Conservation (phyloP, 495 filamentous ascomycete species). For the Aeminium ludgeri region DNA sequence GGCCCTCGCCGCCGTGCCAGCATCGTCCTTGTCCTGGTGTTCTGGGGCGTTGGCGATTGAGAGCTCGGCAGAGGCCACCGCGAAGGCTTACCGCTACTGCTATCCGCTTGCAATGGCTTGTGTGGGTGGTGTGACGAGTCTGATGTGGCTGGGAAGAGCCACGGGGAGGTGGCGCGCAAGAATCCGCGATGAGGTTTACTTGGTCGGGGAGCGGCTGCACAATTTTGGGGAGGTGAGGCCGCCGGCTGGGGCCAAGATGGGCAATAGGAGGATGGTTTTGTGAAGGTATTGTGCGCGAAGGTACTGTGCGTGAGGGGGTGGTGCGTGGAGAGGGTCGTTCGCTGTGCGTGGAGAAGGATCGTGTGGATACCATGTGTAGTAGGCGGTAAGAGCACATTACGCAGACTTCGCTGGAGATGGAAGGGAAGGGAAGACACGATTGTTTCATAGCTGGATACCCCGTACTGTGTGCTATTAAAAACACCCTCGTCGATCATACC, state of each 20-base stretch:
- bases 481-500: too few relatives aligned
- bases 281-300: too few relatives aligned
- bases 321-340: too few relatives aligned
- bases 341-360: too few relatives aligned
- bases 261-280: neutral
- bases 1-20: slow-evolving; percentile 20
- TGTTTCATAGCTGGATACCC: too few relatives aligned
- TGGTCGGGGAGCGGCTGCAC: slow-evolving; percentile 85
- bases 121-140: slow-evolving; percentile 27
- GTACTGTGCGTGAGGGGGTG: too few relatives aligned
- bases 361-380: too few relatives aligned
- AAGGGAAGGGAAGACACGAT: too few relatives aligned
- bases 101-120: slow-evolving; percentile 32
- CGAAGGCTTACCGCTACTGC: slow-evolving; percentile 18
- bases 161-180: slow-evolving; percentile 56
- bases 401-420: too few relatives aligned
- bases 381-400: too few relatives aligned
- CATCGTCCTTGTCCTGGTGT: neutral
- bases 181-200: slow-evolving; percentile 85
- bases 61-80: slow-evolving; percentile 2
- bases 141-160: slow-evolving; percentile 32
- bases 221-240: slow-evolving; percentile 58
- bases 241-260: neutral
- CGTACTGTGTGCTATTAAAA: too few relatives aligned
- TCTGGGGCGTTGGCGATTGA: neutral